Evolutionary conservation across 176 grass and related monocot genomes (phyloP), one percentile per base, ranked within the genome.

Genomic region (Rhynchospora breviuscula): DNA sequence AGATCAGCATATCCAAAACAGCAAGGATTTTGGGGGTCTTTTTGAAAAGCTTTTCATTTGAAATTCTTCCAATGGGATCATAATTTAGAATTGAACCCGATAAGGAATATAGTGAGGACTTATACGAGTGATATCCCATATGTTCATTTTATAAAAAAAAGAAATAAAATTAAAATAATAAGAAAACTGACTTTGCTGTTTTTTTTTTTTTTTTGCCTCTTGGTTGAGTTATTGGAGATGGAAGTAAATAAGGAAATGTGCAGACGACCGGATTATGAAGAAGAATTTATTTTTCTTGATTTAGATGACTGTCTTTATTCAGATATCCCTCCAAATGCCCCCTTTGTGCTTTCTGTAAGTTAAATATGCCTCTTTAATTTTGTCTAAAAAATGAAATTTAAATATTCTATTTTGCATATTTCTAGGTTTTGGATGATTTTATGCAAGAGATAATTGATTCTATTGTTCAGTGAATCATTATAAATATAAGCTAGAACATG

Each of bases 291-390:
- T 3, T 82, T 99, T 48, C 86, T 99, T 73, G 93, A 99, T 69
- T 87, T 99, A 60, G 88, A 85, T 7, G 88, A 92, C 59, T 95
- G 81, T 67, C 74, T 93, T 85, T 82, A 88, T 86, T 91, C 93
- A 10, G 77, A 88, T 86, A 92, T 99, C 51, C 81, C 67, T 67
- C 84, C 91, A 68, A 90, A 87, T 81, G 70, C 88, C 68, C 82
- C 91, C 3, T 98, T 90, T 89, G 84, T 89, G 19, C 88, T 95
- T 79, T 95, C 89, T 59, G 93, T 99, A 89, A 92, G 86, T 91
- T 79, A 4, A 1, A 64, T 29, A 29, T 73, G 79, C 61, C 81
- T 29, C 6, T 18, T 76, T 17, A 54, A 31, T 63, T 53, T 82
- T 17, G 75, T 40, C 72, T 54, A 31, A 46, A 54, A 76, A 54